Base-by-base conservation (phyloP, 495 filamentous ascomycete genomes). In the Evansstolkia leycettana region DNA sequence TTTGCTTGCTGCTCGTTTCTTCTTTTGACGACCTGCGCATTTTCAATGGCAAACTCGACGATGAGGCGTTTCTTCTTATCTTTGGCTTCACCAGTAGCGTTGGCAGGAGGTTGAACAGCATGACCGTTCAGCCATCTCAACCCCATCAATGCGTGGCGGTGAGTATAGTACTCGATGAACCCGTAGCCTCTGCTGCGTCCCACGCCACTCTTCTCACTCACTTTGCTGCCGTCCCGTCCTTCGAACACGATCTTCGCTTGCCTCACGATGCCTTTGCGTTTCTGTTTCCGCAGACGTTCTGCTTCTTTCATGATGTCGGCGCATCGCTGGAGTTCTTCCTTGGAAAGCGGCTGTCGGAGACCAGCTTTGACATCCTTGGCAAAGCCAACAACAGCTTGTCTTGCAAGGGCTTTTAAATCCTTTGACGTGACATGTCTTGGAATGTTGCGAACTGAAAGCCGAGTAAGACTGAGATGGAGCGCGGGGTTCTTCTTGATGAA, bases 31-130 rank as follows among this genome's bases (percentile, higher is more conserved):
- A 99, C 90, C 47, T 94, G 84, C 5, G 84, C 87, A 46, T 99
- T 99, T 57, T 99, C 90, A 52, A 99, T 94, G 9, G 90, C 89
- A 61, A 99, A 99, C 53, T 99, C 90, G 24, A 88, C 89, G 55
- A 99, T 84, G 32, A 96, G 57, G 10, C 88, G 67, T 56, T 82
- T 83, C 55, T 76, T 82, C 51, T 65, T 70, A 33, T 80, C 77
- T 37, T 67, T 51, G 17, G 58, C 43, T 12, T 71, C 71, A 15
- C 55, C 54, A 14, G 23, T 34, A 6, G 33, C 45, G 27, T 43
- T 55, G 7, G 48, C 46, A 10, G 54, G 58, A 19, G 51, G 43
- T 15, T 55, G 52, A n/a, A 84, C 58, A 2, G 77, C 69, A 46
- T 89, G 82, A 0, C 87, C 85, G 50, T 99, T 99, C 23, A 99